phyloP scores from a whole-genome alignment of 2,329 filamentous ascomycete genomes.

The Arthroderma sp. region DNA sequence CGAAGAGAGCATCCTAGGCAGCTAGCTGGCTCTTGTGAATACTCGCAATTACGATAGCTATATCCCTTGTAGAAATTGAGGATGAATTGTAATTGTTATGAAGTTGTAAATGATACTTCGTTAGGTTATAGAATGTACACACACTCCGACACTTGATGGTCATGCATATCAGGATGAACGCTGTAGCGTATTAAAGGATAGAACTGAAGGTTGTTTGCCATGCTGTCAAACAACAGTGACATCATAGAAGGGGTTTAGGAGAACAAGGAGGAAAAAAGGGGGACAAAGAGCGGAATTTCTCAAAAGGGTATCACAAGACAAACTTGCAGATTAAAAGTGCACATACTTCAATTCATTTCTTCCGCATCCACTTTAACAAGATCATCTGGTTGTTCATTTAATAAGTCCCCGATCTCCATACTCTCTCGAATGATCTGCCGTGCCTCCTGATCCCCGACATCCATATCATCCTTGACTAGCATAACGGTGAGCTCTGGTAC shows the following conservation, averaged over 20 bases:
- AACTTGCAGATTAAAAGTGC: too few species aligned
- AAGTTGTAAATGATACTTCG: neutral
- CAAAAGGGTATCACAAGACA: too few species aligned
- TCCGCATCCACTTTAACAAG: constrained; percentile 24
- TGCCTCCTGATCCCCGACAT: constrained; percentile 33
- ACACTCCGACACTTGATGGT: neutral
- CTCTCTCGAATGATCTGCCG: constrained; percentile 52
- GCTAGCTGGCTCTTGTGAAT: neutral
- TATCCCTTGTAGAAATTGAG: neutral
- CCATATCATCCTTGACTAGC: constrained; percentile 48
- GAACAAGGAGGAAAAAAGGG: too few species aligned
- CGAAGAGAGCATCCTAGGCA: constrained; percentile 15
- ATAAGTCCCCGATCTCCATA: constrained; percentile 50
- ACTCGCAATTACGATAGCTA: neutral
- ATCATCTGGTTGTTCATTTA: constrained; percentile 54
- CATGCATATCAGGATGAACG: too few species aligned
- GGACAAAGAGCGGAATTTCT: too few species aligned
- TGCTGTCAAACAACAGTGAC: too few species aligned
- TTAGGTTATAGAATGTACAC: neutral
- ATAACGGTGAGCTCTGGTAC: constrained; percentile 54
- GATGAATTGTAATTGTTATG: too few species aligned
- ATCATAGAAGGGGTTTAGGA: too few species aligned
- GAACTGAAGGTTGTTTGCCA: too few species aligned
- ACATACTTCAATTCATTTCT: constrained; percentile 3
- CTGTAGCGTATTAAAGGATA: too few species aligned